Conservation (phyloP, 371 early-diverging fungal genomes). For the Mortierella sp. region DNA sequence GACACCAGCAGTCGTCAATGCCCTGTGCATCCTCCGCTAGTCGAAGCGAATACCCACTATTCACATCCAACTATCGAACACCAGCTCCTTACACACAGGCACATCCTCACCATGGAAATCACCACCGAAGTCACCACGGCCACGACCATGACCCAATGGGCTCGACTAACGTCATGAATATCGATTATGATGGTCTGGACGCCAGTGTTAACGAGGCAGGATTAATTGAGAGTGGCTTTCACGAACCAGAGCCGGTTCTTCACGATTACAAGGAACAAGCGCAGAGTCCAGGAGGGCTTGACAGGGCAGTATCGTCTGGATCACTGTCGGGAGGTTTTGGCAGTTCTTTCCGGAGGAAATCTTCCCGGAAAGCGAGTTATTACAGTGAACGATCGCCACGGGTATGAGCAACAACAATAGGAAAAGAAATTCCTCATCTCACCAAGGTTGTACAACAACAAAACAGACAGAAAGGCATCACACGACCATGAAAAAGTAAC, state of each 20-base stretch:
- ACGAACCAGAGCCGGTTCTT: not conserved
- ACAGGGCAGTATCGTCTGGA: constrained; percentile 29
- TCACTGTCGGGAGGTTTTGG: constrained; percentile 24
- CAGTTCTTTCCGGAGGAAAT: constrained; percentile 19
- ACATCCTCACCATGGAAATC: constrained; percentile 8
- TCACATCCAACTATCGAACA: constrained; percentile 15
- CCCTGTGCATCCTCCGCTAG: constrained; percentile 3
- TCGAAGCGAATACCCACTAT: constrained; percentile 2
- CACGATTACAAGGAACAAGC: not conserved
- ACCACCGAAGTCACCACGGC: constrained; percentile 22
- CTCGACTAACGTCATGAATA: constrained; percentile 14
- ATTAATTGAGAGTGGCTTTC: constrained; percentile 7
- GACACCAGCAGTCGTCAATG: constrained; percentile 10
- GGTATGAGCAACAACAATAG: constrained; percentile 16
- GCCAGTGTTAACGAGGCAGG: constrained; percentile 23
- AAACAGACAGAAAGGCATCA: not conserved
- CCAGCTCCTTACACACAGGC: not conserved
- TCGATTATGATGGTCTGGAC: constrained; percentile 53
- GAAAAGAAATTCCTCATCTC: not conserved
- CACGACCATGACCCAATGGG: constrained; percentile 15
- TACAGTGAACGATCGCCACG: constrained; percentile 49
- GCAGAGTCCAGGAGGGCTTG: not conserved
- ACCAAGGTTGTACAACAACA: not conserved
- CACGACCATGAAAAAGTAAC: not conserved
- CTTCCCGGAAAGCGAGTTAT: constrained; percentile 42